These are phyloP conservation scores for Penicillium sp. DNA, from an alignment of 2,329 filamentous ascomycete genomes.

Conservation along the genomic window DNA sequence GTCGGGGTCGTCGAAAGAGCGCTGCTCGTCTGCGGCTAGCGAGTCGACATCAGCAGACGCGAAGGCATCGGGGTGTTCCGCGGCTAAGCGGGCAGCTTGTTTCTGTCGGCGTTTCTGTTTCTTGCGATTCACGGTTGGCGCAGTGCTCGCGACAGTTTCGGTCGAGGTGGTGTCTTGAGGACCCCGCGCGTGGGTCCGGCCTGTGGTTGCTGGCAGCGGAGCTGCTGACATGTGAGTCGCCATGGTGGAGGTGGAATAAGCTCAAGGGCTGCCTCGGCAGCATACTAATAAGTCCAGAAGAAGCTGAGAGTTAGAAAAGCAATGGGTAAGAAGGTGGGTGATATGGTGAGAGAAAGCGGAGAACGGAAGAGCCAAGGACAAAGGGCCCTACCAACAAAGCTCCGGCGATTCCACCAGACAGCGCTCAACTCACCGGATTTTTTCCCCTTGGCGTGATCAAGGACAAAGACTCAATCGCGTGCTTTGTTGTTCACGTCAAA, in stretches of 20 bases:
- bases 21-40: constrained; percentile 29
- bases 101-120: constrained; percentile 94
- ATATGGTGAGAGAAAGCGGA: constrained; percentile 20
- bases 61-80: constrained; percentile 47
- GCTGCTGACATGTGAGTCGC: constrained; percentile 28
- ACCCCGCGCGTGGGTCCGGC: constrained; percentile 28
- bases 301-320: constrained; percentile 3
- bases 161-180: constrained; percentile 19
- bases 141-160: constrained; percentile 12
- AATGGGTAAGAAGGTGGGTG: constrained; percentile 9
- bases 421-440: constrained; percentile 19
- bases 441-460: constrained; percentile 14
- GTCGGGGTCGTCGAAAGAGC: constrained; percentile 32
- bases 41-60: constrained; percentile 28
- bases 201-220: constrained; percentile 32
- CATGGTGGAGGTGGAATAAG: constrained; percentile 29
- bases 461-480: constrained; percentile 10
- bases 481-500: constrained; percentile 14
- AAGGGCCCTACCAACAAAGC: constrained; percentile 30
- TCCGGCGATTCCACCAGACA: constrained; percentile 24
- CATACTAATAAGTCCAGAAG: constrained; percentile 11
- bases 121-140: constrained; percentile 72
- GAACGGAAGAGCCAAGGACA: constrained; percentile 27
- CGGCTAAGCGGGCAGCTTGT: constrained; percentile 70
- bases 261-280: constrained; percentile 26